phyloP scores from a whole-genome alignment of 805 yeast species.

The Wickerhamomyces silvicola region DNA sequence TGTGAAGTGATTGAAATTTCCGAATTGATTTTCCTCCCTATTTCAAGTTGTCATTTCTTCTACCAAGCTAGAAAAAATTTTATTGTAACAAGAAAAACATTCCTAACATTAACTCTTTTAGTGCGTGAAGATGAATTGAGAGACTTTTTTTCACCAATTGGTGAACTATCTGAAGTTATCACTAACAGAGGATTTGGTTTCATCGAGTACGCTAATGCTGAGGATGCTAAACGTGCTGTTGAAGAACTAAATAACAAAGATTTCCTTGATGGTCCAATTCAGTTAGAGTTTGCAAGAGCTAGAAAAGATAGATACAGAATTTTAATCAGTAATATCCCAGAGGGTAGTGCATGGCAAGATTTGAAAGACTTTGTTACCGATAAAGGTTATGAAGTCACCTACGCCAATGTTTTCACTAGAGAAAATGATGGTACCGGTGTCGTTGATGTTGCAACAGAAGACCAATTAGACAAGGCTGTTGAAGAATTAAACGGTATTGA shows the following conservation, averaged over 20 bases:
- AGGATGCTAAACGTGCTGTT: conserved; percentile 68
- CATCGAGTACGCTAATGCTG: conserved; percentile 74
- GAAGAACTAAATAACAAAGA: conserved; percentile 67
- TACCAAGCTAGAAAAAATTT: not conserved
- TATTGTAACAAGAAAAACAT: conserved; percentile 1
- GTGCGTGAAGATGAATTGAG: conserved; percentile 53
- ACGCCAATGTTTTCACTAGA: conserved; percentile 40
- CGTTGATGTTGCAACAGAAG: conserved; percentile 50
- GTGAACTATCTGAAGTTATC: conserved; percentile 62
- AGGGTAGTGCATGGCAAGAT: conserved; percentile 80
- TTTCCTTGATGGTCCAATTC: conserved; percentile 47
- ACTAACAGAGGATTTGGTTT: conserved; percentile 82
- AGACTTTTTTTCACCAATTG: conserved; percentile 60
- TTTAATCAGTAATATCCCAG: conserved; percentile 63
- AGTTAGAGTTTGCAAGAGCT: conserved; percentile 34
- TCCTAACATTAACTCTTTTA: conserved; percentile 8
- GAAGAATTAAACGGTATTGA: conserved; percentile 66
- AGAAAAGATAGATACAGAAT: conserved; percentile 67
- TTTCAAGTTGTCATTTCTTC: not conserved
- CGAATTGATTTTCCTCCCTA: too few species aligned
- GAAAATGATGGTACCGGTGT: conserved; percentile 43
- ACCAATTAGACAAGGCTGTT: conserved; percentile 69
- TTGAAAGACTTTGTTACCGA: conserved; percentile 86
- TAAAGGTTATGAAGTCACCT: conserved; percentile 59
- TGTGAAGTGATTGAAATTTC: too few species aligned